phyloP scores from a whole-genome alignment of 2,329 filamentous ascomycete species.

The Apiospora saccharicola region DNA sequence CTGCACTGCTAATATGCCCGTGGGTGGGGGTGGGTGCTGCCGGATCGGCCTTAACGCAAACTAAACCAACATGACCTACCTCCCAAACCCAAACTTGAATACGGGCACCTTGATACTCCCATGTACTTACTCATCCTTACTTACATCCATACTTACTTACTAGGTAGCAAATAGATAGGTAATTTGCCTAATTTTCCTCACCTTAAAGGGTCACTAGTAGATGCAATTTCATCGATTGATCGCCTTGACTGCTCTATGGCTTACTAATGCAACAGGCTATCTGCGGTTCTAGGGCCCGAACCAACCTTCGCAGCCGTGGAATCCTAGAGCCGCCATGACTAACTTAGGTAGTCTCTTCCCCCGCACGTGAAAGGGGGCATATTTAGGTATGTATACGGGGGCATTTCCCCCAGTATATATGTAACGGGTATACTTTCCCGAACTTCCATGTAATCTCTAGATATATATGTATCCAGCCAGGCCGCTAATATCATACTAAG shows the following conservation, averaged over 20 bases:
- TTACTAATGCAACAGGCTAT: not conserved
- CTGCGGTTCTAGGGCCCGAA: too few species aligned
- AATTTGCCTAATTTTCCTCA: too few species aligned
- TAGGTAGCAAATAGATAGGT: too few species aligned
- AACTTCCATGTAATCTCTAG: not conserved
- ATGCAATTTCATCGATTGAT: not conserved
- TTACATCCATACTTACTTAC: not conserved
- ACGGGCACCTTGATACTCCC: too few species aligned
- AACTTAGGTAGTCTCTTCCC: not conserved
- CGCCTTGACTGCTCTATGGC: not conserved
- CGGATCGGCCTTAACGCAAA: not conserved
- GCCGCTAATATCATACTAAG: not conserved
- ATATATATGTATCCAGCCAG: not conserved
- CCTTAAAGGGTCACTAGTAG: too few species aligned
- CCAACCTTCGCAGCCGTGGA: not conserved
- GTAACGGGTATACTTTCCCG: not conserved
- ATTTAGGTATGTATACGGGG: too few species aligned
- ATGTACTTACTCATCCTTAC: not conserved
- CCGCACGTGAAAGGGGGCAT: not conserved
- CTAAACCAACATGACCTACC: not conserved
- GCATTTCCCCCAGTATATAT: not conserved
- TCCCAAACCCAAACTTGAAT: too few species aligned
- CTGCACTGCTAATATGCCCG: too few species aligned
- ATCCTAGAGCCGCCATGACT: not conserved
- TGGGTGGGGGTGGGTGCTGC: not conserved